A percentile compares a stretch with the other conserved stretches of the same genome.
Evolutionary conservation across 306 rosid species (phyloP).

Genomic region (Prunus mira): DNA sequence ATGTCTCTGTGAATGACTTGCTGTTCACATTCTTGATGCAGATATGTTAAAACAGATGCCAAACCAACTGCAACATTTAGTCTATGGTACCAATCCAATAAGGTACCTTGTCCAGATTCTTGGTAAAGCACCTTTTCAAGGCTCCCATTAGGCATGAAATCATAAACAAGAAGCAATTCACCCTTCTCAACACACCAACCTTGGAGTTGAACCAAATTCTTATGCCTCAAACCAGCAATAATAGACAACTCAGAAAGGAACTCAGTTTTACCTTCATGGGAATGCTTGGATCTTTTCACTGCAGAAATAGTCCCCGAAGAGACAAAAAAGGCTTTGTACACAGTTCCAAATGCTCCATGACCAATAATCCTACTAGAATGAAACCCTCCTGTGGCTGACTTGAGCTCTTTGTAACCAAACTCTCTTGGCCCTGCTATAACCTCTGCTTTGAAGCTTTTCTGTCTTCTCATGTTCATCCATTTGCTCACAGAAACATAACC

Average conservation of each 20-base stretch:
- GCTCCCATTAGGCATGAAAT: slow-evolving; percentile 65
- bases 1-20: slow-evolving; percentile 75
- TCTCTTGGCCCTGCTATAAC: slow-evolving; percentile 61
- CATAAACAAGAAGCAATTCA: slow-evolving; percentile 76
- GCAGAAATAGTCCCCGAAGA: slow-evolving; percentile 54
- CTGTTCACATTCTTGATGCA: slow-evolving; percentile 80
- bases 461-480: slow-evolving; percentile 34
- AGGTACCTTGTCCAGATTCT: slow-evolving; percentile 26
- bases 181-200: slow-evolving; percentile 87
- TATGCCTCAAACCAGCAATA: slow-evolving; percentile 81
- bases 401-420: slow-evolving; percentile 62
- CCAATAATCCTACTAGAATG: slow-evolving; percentile 69
- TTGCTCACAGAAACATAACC: slow-evolving; percentile 44
- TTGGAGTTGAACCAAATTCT: slow-evolving; percentile 73
- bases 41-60: slow-evolving; percentile 67
- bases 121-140: slow-evolving; percentile 51
- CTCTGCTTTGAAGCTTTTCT: slow-evolving; percentile 42
- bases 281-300: slow-evolving; percentile 49
- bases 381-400: slow-evolving; percentile 62
- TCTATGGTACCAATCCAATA: slow-evolving; percentile 57
- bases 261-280: slow-evolving; percentile 53
- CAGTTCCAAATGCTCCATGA: slow-evolving; percentile 83
- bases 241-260: slow-evolving; percentile 50
- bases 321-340: slow-evolving; percentile 62
- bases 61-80: slow-evolving; percentile 61